Conservation (phyloP, 495 filamentous ascomycete species). For the Sphaerosporella brunnea region DNA sequence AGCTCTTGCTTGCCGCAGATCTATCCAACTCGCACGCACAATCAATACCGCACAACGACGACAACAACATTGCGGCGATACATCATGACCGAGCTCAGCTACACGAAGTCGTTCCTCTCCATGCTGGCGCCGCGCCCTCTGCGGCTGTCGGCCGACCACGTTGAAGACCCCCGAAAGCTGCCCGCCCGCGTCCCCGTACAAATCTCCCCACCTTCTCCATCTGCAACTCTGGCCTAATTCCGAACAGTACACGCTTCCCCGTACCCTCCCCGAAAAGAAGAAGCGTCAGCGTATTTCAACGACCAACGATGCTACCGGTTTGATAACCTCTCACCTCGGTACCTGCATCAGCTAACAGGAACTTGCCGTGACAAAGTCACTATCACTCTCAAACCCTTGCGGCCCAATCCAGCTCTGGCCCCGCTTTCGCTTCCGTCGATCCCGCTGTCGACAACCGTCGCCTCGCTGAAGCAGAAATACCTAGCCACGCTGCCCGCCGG, state of each 20-base stretch:
- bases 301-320: neutral
- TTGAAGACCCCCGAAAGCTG: constrained; percentile 61
- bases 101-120: constrained; percentile 66
- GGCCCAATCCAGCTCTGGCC: constrained; percentile 37
- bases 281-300: neutral
- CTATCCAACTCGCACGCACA: no score
- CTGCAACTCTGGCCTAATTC: neutral
- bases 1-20: no score
- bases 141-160: constrained; percentile 67
- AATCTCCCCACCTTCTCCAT: constrained; percentile 10
- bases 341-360: constrained; percentile 5
- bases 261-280: neutral
- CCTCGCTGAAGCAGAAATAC: constrained; percentile 53
- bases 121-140: constrained; percentile 55
- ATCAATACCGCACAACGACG: no score
- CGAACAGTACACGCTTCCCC: constrained; percentile 1
- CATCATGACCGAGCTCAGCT: constrained; percentile 82
- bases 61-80: no score
- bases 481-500: constrained; percentile 33
- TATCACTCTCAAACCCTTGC: constrained; percentile 52
- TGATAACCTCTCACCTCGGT: no score
- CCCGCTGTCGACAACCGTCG: constrained; percentile 47
- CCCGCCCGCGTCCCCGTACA: constrained; percentile 53
- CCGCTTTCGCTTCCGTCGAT: constrained; percentile 37
- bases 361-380: neutral